Evolutionary conservation across 1,284 basidiomycete species (phyloP).

Genomic region (Ustilago hordei): DNA sequence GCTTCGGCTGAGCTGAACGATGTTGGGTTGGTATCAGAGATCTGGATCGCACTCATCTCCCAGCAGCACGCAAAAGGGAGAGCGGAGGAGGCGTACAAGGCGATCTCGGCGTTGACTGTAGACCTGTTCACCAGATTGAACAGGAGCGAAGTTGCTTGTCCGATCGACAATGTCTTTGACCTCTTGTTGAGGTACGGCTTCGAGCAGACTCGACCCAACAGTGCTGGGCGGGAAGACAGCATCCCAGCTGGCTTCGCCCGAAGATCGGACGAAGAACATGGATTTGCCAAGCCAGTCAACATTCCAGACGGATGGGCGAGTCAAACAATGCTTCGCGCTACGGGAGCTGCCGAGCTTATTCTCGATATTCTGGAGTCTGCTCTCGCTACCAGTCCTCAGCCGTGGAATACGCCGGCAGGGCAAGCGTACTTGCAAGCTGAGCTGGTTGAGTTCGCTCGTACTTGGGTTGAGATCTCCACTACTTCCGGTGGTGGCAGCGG

Average conservation of each 20-base stretch:
- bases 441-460: slow-evolving; percentile 40
- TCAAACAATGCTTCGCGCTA: slow-evolving; percentile 80
- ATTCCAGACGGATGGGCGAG: slow-evolving; percentile 79
- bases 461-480: slow-evolving; percentile 55
- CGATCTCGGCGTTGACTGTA: slow-evolving; percentile 45
- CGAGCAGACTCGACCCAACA: slow-evolving; percentile 33
- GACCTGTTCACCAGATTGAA: slow-evolving; percentile 49
- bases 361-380: slow-evolving; percentile 88
- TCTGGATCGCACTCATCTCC: slow-evolving; percentile 89
- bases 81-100: slow-evolving; percentile 48
- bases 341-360: slow-evolving; percentile 80
- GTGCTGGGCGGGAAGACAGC: slow-evolving; percentile 24
- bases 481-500: slow-evolving; percentile 13
- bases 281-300: slow-evolving; percentile 7
- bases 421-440: slow-evolving; percentile 61
- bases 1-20: slow-evolving; percentile 94
- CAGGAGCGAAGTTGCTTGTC: slow-evolving; percentile 61
- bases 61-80: slow-evolving; percentile 74
- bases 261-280: not conserved
- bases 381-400: slow-evolving; percentile 74
- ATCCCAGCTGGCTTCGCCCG: slow-evolving; percentile 35
- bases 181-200: slow-evolving; percentile 61
- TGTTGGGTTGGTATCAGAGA: slow-evolving; percentile 80
- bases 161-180: slow-evolving; percentile 60
- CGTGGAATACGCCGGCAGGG: slow-evolving; percentile 59